phyloP scores from a whole-genome alignment of 1,284 basidiomycete species.

The Cryptococcus neoformans region DNA sequence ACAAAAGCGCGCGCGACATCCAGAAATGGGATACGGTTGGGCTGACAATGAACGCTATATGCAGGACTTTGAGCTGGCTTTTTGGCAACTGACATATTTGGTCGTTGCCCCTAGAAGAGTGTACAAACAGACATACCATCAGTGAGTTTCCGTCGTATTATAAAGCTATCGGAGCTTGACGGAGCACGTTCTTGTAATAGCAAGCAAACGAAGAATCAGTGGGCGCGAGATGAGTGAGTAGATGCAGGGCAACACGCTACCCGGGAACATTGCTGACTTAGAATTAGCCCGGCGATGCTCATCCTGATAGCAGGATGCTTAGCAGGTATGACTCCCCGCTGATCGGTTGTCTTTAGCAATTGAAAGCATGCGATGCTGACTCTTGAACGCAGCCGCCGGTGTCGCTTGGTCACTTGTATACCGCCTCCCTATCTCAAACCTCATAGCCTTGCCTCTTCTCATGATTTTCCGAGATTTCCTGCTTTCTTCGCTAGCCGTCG shows the following conservation, averaged over 20 bases:
- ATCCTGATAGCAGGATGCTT: slow-evolving; percentile 76
- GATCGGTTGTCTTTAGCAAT: too few species aligned
- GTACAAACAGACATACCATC: slow-evolving; percentile 55
- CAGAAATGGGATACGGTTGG: neutral
- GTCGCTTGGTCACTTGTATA: slow-evolving; percentile 84
- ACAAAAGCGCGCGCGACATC: too few species aligned
- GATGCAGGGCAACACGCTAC: neutral
- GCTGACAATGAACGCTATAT: neutral
- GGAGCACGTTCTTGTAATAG: slow-evolving; percentile 8
- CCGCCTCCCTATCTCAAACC: slow-evolving; percentile 58
- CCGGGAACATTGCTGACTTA: neutral
- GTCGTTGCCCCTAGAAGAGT: slow-evolving; percentile 86
- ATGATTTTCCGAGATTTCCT: slow-evolving; percentile 89
- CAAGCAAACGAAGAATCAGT: slow-evolving; percentile 94
- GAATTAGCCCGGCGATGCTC: slow-evolving; percentile 69
- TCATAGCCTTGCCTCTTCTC: slow-evolving; percentile 63
- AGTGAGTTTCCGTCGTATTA: slow-evolving; percentile 26
- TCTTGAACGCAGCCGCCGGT: slow-evolving; percentile 61
- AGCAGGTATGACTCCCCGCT: slow-evolving; percentile 55
- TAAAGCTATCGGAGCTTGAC: neutral
- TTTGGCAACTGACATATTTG: slow-evolving; percentile 89
- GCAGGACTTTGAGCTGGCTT: slow-evolving; percentile 91
- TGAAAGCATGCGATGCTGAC: neutral
- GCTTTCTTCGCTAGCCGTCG: slow-evolving; percentile 65
- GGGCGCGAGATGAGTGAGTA: slow-evolving; percentile 79